Conservation (phyloP, 2,329 filamentous ascomycete species). For the Cladorrhinum sp. region DNA sequence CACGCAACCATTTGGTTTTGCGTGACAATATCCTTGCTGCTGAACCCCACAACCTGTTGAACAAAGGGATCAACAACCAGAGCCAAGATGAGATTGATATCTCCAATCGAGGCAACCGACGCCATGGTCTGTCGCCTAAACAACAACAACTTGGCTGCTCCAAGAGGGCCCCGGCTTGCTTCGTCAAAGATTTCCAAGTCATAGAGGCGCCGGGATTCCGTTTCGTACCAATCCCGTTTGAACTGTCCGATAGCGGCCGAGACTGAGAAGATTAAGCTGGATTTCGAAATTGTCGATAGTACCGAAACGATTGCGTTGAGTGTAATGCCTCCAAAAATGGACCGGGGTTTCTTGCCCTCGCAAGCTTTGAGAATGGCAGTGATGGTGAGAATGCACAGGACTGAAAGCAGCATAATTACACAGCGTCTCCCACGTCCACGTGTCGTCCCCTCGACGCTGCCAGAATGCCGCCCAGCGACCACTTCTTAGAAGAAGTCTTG, state of each 20-base stretch:
- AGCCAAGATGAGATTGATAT: background rate
- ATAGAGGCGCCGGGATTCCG: background rate
- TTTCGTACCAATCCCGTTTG: slow-evolving; percentile 11
- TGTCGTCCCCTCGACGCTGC: background rate
- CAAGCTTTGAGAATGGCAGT: background rate
- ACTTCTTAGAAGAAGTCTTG: background rate
- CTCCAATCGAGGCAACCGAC: background rate
- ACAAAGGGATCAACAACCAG: slow-evolving; percentile 8
- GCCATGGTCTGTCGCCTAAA: background rate
- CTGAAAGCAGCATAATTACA: slow-evolving; percentile 1
- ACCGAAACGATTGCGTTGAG: background rate
- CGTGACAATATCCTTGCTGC: too few species aligned
- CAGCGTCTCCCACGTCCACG: slow-evolving; percentile 4
- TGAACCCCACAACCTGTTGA: background rate
- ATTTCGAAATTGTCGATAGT: background rate
- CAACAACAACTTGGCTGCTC: background rate
- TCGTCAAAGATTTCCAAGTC: slow-evolving; percentile 1
- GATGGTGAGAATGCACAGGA: background rate
- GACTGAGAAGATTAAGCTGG: slow-evolving; percentile 6
- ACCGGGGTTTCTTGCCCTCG: background rate
- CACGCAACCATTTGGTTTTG: too few species aligned
- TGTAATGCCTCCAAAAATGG: background rate
- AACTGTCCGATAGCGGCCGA: background rate
- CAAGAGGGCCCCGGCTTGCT: slow-evolving; percentile 8
- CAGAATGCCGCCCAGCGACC: background rate